Base-by-base conservation (phyloP, 257 asterid species). In the Nicotiana noctiflora region DNA sequence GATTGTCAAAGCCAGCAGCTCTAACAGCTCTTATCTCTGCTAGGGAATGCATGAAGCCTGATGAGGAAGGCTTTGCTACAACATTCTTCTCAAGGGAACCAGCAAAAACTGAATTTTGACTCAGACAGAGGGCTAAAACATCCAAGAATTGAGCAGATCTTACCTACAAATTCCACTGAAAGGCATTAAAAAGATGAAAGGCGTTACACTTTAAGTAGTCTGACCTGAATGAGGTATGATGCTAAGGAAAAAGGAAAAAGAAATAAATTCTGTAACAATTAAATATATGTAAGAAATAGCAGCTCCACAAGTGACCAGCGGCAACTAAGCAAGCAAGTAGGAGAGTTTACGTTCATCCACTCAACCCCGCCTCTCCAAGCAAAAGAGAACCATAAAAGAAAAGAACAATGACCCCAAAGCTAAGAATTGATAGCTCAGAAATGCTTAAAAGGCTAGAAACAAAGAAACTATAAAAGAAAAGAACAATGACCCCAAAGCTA, bases 71-170 rank as follows among this genome's bases (percentile, higher is more conserved):
- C 88, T 85, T 90, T 84, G 86, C 77, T 79, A 85, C 79, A 44
- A 88, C 89, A 88, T 89, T 90, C 87, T 91, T 90, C 86, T 91
- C 91, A 72, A 96, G 97, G 19, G 98, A 90, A 84, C 99, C 97
- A 55, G 97, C 87, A 91, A 87, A 92, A 37, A 86, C 85, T 49
- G 98, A 92, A 87, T 90, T 94, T 87, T 92, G 99, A 87, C 95
- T 91, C 85, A 96, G 85, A 86, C 99, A 96, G 75, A 94, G 88
- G 79, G 97, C 85, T 81, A 96, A 92, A 63, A 88, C 90, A 84
- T 94, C 99, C 97, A 96, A 87, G 90, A 96, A 91, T 65, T 88
- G 89, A 84, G 96, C 93, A 86, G 92, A 89, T 23, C 88, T 81
- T 78, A 92, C 97, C 99, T 93, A 82, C 63, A 87, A 75, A 79